Evolutionary conservation across 164 flowering plant species (phyloP).

Genomic region (Stephania cephalantha): DNA sequence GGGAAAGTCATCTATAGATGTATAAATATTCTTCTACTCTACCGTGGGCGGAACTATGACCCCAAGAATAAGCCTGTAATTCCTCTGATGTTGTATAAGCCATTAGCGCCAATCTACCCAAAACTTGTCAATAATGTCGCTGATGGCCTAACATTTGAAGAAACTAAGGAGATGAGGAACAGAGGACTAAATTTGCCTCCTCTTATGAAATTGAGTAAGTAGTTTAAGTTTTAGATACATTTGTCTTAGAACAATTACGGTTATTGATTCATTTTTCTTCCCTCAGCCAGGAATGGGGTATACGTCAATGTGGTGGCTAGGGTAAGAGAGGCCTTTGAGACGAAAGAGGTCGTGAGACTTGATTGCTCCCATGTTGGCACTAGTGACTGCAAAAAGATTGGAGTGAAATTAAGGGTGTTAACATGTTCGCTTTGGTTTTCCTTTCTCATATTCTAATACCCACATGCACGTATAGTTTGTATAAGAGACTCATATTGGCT

Average conservation of each 20-base stretch:
- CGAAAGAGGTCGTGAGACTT: conserved; percentile 72
- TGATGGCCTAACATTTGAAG: conserved; percentile 76
- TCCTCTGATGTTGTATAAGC: conserved; percentile 92
- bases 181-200: conserved; percentile 58
- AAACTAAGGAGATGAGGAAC: conserved; percentile 77
- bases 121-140: conserved; percentile 79
- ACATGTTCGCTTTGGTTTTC: neutral
- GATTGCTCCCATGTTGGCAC: conserved; percentile 73
- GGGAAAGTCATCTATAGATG: conserved; percentile 71
- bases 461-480: neutral
- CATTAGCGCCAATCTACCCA: conserved; percentile 78
- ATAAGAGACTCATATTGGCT: neutral
- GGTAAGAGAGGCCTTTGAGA: conserved; percentile 68
- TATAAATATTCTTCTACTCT: conserved; percentile 66
- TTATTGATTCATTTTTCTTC: neutral
- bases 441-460: neutral
- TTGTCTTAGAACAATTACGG: neutral
- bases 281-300: conserved; percentile 82
- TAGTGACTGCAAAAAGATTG: conserved; percentile 87
- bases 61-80: conserved; percentile 61
- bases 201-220: conserved; percentile 80
- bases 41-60: conserved; percentile 82
- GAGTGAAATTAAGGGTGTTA: conserved; percentile 73
- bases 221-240: neutral
- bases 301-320: conserved; percentile 76